phyloP scores from a whole-genome alignment of 106 monocot species.

The Dioscorea zingiberensis region DNA sequence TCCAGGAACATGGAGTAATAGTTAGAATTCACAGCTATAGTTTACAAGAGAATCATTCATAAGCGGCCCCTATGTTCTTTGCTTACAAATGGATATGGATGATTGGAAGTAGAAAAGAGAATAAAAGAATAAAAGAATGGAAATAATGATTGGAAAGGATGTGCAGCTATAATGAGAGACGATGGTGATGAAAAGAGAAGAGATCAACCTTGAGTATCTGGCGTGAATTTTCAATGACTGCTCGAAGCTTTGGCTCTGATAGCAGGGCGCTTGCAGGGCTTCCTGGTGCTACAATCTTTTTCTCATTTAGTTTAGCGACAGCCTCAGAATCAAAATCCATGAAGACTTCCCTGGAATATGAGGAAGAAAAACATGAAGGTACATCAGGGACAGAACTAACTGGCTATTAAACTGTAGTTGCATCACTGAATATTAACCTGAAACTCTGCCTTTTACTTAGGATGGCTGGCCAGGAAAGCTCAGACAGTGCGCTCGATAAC shows the following conservation, averaged over 20 bases:
- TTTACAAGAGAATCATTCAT: not conserved
- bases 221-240: conserved; percentile 36
- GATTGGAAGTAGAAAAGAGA: no score
- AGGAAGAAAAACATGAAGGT: not conserved
- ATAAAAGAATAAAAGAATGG: no score
- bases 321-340: conserved; percentile 28
- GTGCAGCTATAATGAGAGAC: not conserved
- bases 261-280: conserved; percentile 28
- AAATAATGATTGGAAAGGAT: no score
- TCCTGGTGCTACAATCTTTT: conserved; percentile 24
- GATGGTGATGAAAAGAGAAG: no score
- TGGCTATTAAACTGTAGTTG: no score
- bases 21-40: not conserved
- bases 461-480: conserved; percentile 13
- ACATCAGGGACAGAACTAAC: not conserved
- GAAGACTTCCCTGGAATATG: conserved; percentile 27
- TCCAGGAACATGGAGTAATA: not conserved
- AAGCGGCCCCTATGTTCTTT: no score
- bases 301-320: conserved; percentile 37
- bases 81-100: no score
- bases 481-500: conserved; percentile 9
- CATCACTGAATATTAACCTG: not conserved
- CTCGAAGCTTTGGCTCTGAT: conserved; percentile 36
- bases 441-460: conserved; percentile 12
- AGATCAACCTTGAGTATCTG: conserved; percentile 33